Percentiles rank a stretch among this genome's conserved stretches.
phyloP scores from a whole-genome alignment of 345 rosid genomes.

The Syzygium jambos region DNA sequence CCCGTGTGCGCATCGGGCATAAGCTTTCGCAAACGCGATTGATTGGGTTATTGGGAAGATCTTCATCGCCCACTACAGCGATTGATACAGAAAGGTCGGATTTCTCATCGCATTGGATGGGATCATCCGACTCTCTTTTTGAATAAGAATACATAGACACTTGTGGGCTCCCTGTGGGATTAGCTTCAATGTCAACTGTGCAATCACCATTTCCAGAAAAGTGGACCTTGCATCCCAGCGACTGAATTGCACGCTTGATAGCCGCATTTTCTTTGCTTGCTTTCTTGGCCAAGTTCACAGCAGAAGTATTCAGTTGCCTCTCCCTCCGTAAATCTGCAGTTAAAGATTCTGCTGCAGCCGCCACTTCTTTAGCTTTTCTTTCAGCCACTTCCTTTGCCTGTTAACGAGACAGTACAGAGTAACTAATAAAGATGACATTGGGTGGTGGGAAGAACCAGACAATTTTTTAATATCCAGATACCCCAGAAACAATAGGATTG shows the following conservation, averaged over 20 bases:
- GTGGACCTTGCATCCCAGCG: slow-evolving; percentile 82
- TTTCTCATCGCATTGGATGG: slow-evolving; percentile 20
- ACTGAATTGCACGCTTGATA: slow-evolving; percentile 68
- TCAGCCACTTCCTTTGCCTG: slow-evolving; percentile 83
- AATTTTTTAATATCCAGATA: background rate
- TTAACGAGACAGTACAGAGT: background rate
- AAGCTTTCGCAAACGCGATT: slow-evolving; percentile 45
- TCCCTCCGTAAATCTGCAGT: slow-evolving; percentile 51
- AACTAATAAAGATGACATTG: background rate
- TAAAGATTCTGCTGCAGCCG: slow-evolving; percentile 39
- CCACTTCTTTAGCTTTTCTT: slow-evolving; percentile 47
- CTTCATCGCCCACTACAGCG: slow-evolving; percentile 41
- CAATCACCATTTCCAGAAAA: slow-evolving; percentile 55
- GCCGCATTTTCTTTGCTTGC: slow-evolving; percentile 60
- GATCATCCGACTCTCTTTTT: slow-evolving; percentile 18
- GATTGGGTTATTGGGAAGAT: slow-evolving; percentile 21
- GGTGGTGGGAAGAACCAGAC: background rate
- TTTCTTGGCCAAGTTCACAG: slow-evolving; percentile 54
- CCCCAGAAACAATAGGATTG: background rate
- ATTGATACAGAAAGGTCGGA: slow-evolving; percentile 66
- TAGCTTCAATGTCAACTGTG: slow-evolving; percentile 44
- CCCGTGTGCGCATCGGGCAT: slow-evolving; percentile 60
- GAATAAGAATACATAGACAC: slow-evolving; percentile 13
- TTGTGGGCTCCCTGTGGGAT: slow-evolving; percentile 17
- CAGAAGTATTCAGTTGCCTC: slow-evolving; percentile 50